Percentiles rank a stretch among this genome's conserved stretches.
Conservation (phyloP, 83 land plant genomes). For the Diphasiastrum complanatum region DNA sequence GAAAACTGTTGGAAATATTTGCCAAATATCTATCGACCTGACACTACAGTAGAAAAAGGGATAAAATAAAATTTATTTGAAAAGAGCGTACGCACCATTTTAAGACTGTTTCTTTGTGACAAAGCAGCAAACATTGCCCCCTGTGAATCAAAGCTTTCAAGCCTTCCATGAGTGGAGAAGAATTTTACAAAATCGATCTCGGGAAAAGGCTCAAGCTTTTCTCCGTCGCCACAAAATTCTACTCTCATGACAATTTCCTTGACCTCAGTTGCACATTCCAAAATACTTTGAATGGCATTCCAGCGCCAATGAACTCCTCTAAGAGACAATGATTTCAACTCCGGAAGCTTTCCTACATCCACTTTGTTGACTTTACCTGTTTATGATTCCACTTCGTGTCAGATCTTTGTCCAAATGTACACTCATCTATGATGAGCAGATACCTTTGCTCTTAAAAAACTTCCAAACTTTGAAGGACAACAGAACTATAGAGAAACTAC, state of each 20-base stretch:
- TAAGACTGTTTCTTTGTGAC: slow-evolving; percentile 60
- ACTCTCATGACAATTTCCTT: slow-evolving; percentile 68
- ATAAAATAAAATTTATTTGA: neutral
- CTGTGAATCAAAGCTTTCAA: slow-evolving; percentile 63
- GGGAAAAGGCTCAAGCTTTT: slow-evolving; percentile 57
- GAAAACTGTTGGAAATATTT: neutral
- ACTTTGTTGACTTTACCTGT: slow-evolving; percentile 55
- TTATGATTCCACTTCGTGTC: neutral
- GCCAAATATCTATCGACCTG: neutral
- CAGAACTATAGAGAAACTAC: slow-evolving; percentile 7
- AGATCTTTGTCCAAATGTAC: neutral
- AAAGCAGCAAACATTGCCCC: slow-evolving; percentile 90
- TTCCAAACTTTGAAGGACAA: neutral
- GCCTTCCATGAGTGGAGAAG: slow-evolving; percentile 55
- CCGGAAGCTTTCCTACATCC: slow-evolving; percentile 52
- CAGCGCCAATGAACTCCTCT: slow-evolving; percentile 81
- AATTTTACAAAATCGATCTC: slow-evolving; percentile 73
- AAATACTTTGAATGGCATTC: slow-evolving; percentile 56
- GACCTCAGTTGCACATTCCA: slow-evolving; percentile 56
- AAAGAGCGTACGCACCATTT: slow-evolving; percentile 32
- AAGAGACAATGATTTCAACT: slow-evolving; percentile 43
- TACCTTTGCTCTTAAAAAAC: neutral
- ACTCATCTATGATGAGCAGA: neutral
- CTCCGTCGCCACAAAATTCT: slow-evolving; percentile 67
- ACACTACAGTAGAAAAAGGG: neutral